These are phyloP conservation scores for Nakazawaea pomicola DNA, from an alignment of 805 yeast genomes.

Conservation along the genomic window DNA sequence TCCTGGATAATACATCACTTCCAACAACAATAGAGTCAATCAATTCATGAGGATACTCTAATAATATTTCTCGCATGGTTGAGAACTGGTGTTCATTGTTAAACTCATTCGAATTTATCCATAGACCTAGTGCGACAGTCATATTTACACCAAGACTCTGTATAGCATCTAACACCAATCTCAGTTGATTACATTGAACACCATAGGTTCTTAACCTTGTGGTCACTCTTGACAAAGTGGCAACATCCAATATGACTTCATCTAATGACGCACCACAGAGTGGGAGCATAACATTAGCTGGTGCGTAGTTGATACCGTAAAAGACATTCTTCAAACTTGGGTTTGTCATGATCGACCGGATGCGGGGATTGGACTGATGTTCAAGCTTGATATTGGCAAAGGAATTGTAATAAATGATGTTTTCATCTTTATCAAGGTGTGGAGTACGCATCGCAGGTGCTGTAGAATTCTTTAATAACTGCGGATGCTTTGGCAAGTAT, in stretches of 20 bases:
- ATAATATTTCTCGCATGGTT: constrained; percentile 37
- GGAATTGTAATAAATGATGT: constrained; percentile 13
- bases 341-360: constrained; percentile 32
- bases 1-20: constrained; percentile 55
- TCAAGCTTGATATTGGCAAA: constrained; percentile 28
- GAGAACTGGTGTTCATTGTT: constrained; percentile 42
- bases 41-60: constrained; percentile 35
- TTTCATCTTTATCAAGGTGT: background rate
- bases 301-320: constrained; percentile 59
- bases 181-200: constrained; percentile 56
- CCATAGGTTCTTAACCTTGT: constrained; percentile 54
- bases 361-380: constrained; percentile 30
- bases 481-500: no score
- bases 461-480: background rate
- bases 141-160: constrained; percentile 43
- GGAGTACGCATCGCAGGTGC: background rate
- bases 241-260: constrained; percentile 53
- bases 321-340: constrained; percentile 32
- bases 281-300: constrained; percentile 45
- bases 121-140: constrained; percentile 56
- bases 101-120: constrained; percentile 46
- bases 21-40: constrained; percentile 56
- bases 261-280: constrained; percentile 43
- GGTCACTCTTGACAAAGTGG: constrained; percentile 53
- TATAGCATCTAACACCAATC: constrained; percentile 48